Base-by-base conservation (phyloP, 2,329 filamentous ascomycete species). In the Colletotrichum sublineola region DNA sequence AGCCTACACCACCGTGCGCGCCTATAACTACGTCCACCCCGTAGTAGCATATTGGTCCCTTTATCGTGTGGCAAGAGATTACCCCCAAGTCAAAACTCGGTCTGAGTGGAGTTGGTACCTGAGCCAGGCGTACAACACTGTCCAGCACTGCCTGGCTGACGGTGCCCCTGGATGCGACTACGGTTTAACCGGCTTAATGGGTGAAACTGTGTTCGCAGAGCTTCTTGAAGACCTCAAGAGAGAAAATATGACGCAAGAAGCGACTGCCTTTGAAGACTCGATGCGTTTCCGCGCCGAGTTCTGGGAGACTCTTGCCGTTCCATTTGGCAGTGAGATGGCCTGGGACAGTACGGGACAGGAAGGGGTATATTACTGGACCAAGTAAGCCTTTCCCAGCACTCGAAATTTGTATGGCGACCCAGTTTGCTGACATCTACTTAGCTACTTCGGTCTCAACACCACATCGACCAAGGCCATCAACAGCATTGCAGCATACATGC, bases 321-420 rank as follows among this genome's bases (percentile, higher is more conserved):
- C 89, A 0, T 91, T 86, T 72, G 89, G 88, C 0, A 89, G 87
- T 63, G 89, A 91, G 77, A 88, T 89, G 87, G 85, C 88, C 0
- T 91, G 89, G 89, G 89, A 91, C 69, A 89, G 86, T 0, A 91
- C 89, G 0, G 88, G 87, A 0, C 88, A 91, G 73, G 89, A 91
- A 76, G 88, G 88, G 0, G 86, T 91, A 0, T 91, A 89, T 71
- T 88, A 88, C 71, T 90, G 88, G 88, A 81, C 84, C 7, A 85
- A 84, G 83, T 84, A 74, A 78, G 78, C 75, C 5, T 38, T 2
- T 38, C 11, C 24, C 20, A 4, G 8, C 31, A n/a, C 42, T 53
- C n/a, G n/a, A 14, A 15, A 4, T 20, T 36, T 20, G 18, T 20
- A 24, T 5, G 6, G 12, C 50, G 29, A 12, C 14, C 3, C 8